Base-by-base conservation (phyloP, 768 basidiomycete species). In the Xerocomus spinulosus region DNA sequence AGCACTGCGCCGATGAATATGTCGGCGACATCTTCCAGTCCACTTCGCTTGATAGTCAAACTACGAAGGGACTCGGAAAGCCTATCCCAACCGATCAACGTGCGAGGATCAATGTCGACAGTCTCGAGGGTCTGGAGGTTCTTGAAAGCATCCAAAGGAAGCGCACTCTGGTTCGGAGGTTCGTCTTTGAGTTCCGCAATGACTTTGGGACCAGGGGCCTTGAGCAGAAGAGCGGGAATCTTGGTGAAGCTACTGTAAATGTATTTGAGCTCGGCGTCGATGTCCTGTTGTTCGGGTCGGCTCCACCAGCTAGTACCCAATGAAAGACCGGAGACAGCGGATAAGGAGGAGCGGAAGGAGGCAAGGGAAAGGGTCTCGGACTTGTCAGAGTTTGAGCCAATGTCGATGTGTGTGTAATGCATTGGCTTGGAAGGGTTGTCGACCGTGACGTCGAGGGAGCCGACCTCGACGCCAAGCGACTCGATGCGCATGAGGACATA, bases 181-280 rank as follows among this genome's bases (percentile, higher is more conserved):
- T 91, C 87, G 29, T 78, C 73, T 4, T 75, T 70, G 10, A 91
- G 74, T 61, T 91, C 91, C 5, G 76, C 63, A 21, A 94, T 82
- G 55, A 80, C 68, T 46, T 80, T 81, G 40, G 75, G 74, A 37
- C 79, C 79, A 0, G 87, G 85, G 2, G 83, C 75, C 50, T 73
- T 76, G 46, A 94, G 68, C 7, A 74, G 69, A 32, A 95, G 73
- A 2, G 91, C 85, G 14, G 92, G 92, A 0, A 96, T 72, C 68
- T 88, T 92, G 36, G 91, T 96, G 72, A 95, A 91, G 62, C 83
- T 80, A 63, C 90, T 91, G 71, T 83, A 95, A 52, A 94, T 76
- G 66, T 83, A 91, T 63, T 82, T 92, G 64, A 95, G 81, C 58
- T 92, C 87, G 3, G 72, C 62, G 46, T 92, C 85, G 54, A 87